Conservation (phyloP, 2,329 filamentous ascomycete genomes). For the Colletotrichum orchidophilum region DNA sequence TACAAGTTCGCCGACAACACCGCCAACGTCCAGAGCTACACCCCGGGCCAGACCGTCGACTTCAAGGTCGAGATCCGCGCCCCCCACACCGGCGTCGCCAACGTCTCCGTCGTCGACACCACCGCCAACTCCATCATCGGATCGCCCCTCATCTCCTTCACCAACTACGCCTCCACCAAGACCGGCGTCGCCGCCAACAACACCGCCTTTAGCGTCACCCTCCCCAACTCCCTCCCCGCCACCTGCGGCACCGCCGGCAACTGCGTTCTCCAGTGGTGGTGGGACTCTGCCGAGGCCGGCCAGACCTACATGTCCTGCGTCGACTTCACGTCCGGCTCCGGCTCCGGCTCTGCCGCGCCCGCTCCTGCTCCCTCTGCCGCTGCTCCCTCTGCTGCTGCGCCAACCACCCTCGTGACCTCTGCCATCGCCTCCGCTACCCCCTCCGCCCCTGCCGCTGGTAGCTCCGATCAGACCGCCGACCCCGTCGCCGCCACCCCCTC, state of each 20-base stretch:
- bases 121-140: constrained; percentile 58
- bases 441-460: constrained; percentile 6
- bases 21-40: constrained; percentile 39
- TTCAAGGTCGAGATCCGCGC: constrained; percentile 50
- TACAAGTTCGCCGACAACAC: constrained; percentile 44
- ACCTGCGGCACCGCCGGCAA: constrained; percentile 60
- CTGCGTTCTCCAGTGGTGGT: constrained; percentile 69
- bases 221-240: constrained; percentile 56
- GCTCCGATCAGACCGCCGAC: constrained; percentile 12
- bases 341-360: constrained; percentile 24
- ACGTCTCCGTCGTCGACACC: constrained; percentile 60
- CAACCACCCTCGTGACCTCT: constrained; percentile 26
- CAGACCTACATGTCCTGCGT: constrained; percentile 73
- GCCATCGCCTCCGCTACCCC: constrained; percentile 16
- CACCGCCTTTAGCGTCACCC: constrained; percentile 62
- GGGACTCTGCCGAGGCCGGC: constrained; percentile 63
- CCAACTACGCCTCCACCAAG: constrained; percentile 46
- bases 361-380: constrained; percentile 8
- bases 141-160: constrained; percentile 53
- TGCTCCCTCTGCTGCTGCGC: constrained; percentile 3
- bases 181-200: constrained; percentile 35
- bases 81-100: constrained; percentile 48
- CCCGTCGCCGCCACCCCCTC: constrained; percentile 13
- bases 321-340: constrained; percentile 55
- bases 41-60: constrained; percentile 46